Percentiles rank a stretch among this genome's conserved stretches.
Evolutionary conservation across 73 alveolate species (phyloP).

Genomic region (Tetrahymena borealis): DNA sequence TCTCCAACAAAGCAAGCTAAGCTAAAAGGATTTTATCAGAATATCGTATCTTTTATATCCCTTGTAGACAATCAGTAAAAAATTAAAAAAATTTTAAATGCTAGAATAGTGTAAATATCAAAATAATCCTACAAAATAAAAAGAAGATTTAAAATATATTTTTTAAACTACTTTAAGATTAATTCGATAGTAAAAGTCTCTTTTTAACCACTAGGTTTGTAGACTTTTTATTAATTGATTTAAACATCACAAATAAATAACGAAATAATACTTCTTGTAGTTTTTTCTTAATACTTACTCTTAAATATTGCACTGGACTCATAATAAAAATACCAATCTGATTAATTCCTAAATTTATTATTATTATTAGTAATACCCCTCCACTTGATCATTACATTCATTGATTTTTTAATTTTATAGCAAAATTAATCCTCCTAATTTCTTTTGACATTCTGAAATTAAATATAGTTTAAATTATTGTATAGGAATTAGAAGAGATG

Average conservation of each 20-base stretch:
- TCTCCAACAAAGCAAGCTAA: neutral
- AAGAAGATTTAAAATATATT: neutral
- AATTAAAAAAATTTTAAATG: neutral
- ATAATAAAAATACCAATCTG: too few species aligned
- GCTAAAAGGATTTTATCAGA: neutral
- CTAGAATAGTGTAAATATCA: neutral
- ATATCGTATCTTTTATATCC: neutral
- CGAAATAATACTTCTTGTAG: too few species aligned
- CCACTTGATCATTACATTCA: too few species aligned
- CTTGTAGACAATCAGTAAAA: neutral
- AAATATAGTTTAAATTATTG: neutral
- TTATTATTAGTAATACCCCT: too few species aligned
- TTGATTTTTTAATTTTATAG: too few species aligned
- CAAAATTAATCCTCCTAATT: too few species aligned
- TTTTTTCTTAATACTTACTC: too few species aligned
- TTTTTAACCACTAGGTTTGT: too few species aligned
- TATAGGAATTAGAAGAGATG: neutral
- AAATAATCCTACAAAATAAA: neutral
- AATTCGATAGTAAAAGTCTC: neutral
- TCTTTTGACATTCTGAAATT: neutral
- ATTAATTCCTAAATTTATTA: too few species aligned
- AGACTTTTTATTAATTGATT: too few species aligned
- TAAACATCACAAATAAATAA: too few species aligned
- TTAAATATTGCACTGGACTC: too few species aligned
- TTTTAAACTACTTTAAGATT: neutral